Conservation (phyloP, 306 rosid species). For the Lathyrus sativus region DNA sequence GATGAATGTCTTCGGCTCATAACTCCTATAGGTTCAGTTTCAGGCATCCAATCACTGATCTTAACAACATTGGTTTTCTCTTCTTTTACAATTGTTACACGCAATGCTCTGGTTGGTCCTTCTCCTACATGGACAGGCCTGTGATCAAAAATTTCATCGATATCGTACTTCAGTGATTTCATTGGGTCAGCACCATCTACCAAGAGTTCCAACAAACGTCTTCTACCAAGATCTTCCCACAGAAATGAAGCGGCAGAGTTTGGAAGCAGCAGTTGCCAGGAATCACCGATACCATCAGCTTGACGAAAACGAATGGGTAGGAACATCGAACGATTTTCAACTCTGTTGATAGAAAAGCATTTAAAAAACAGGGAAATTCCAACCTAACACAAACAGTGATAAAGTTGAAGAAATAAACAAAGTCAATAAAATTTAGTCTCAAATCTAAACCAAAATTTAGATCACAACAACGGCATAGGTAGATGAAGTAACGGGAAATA, state of each 20-base stretch:
- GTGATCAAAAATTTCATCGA: constrained; percentile 86
- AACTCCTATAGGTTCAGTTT: constrained; percentile 57
- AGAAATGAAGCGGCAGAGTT: constrained; percentile 79
- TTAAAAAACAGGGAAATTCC: constrained; percentile 11
- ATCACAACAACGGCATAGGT: constrained; percentile 3
- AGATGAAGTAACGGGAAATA: constrained; percentile 28
- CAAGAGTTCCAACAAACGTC: constrained; percentile 71
- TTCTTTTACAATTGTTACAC: constrained; percentile 75
- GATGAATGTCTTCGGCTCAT: constrained; percentile 50
- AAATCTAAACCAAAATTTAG: constrained; percentile 17
- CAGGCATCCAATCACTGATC: constrained; percentile 96
- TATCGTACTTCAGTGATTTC: constrained; percentile 72
- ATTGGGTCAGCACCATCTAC: constrained; percentile 75
- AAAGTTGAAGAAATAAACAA: constrained; percentile 5
- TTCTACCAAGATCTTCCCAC: constrained; percentile 99
- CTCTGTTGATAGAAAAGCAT: constrained; percentile 56
- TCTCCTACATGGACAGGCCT: constrained; percentile 57
- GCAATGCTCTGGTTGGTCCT: constrained; percentile 73
- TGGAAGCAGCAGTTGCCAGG: constrained; percentile 87
- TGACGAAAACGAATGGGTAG: constrained; percentile 86
- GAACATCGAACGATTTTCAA: constrained; percentile 90
- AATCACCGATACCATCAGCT: constrained; percentile 73
- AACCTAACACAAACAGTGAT: constrained; percentile 19
- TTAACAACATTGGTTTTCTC: constrained; percentile 76
- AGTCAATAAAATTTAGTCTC: constrained; percentile 9